Evolutionary conservation across 768 basidiomycete genomes (phyloP).

Genomic region (Podaxis mareebaensis): DNA sequence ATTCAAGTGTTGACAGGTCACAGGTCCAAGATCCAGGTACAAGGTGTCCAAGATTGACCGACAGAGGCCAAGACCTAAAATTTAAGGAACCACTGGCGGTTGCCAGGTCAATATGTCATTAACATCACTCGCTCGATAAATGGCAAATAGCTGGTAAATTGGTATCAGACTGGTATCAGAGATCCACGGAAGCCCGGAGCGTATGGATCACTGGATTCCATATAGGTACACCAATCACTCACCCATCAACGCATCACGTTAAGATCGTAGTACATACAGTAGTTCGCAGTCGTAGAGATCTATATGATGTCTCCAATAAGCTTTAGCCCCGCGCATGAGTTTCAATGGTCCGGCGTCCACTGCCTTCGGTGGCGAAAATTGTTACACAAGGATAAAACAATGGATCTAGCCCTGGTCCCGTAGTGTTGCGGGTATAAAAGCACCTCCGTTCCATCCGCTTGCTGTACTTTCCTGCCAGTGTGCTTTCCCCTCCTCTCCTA

Average conservation of each 20-base stretch:
- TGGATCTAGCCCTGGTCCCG: conserved; percentile 4
- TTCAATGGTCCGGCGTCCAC: neutral
- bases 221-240: neutral
- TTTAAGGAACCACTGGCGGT: neutral
- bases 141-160: neutral
- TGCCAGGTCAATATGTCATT: neutral
- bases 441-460: neutral
- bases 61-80: neutral
- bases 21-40: neutral
- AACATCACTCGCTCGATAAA: neutral
- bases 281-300: conserved; percentile 8
- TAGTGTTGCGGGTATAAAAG: neutral
- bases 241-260: neutral
- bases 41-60: neutral
- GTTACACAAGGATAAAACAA: neutral
- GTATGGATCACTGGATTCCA: neutral
- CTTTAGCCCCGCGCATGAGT: conserved; percentile 4
- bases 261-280: neutral
- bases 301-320: conserved; percentile 13
- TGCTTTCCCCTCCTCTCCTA: neutral
- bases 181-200: conserved; percentile 11
- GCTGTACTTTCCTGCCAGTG: neutral
- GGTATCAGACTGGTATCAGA: neutral
- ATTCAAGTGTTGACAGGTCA: neutral
- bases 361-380: neutral